Conservation (phyloP, 106 monocot genomes). For the Allium fistulosum region DNA sequence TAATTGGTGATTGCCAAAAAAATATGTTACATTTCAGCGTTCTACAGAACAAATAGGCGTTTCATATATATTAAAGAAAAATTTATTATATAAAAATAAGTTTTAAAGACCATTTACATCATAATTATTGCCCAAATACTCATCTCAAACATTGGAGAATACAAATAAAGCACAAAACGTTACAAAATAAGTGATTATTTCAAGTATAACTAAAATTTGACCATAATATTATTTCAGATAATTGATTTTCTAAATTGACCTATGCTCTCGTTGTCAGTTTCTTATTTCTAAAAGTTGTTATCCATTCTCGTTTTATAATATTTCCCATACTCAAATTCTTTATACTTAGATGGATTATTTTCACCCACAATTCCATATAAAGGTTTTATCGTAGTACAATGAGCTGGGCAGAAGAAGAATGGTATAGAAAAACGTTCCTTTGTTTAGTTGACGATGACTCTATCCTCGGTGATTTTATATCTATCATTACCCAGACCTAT, state of each 20-base stretch:
- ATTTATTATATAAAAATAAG: too few relatives aligned
- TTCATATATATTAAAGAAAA: too few relatives aligned
- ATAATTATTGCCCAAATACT: too few relatives aligned
- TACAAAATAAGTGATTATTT: too few relatives aligned
- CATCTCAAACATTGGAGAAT: too few relatives aligned
- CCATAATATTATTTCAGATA: too few relatives aligned
- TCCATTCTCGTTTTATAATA: constrained; percentile 28
- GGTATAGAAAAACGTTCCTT: constrained; percentile 52
- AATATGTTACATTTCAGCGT: too few relatives aligned
- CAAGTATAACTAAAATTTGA: too few relatives aligned
- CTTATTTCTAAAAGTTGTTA: constrained; percentile 39
- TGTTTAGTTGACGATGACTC: constrained; percentile 40
- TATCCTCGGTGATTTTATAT: constrained; percentile 56
- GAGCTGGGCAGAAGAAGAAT: constrained; percentile 49
- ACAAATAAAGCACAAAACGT: too few relatives aligned
- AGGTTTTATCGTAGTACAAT: constrained; percentile 24
- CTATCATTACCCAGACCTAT: constrained; percentile 63
- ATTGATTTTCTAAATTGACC: constrained; percentile 46
- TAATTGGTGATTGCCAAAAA: too few relatives aligned
- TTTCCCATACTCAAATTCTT: constrained; percentile 31
- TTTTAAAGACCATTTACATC: too few relatives aligned
- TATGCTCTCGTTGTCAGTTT: constrained; percentile 43
- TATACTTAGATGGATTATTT: constrained; percentile 26
- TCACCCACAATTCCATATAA: constrained; percentile 35
- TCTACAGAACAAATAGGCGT: too few relatives aligned